Conservation (phyloP, 331 rosid genomes). For the Saraca asoca region DNA sequence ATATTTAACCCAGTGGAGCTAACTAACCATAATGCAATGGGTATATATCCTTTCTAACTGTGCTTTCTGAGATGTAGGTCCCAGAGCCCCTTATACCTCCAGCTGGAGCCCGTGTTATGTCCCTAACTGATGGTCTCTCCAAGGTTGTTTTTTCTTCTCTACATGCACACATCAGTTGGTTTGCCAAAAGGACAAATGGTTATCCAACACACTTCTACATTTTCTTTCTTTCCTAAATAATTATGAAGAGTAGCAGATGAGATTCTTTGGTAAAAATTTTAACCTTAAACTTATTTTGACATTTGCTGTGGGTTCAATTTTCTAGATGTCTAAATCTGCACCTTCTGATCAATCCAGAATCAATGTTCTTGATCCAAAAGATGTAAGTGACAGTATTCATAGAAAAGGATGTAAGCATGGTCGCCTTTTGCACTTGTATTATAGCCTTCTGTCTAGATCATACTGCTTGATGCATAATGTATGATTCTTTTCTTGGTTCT, state of each 20-base stretch:
- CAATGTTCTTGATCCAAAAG: constrained; percentile 93
- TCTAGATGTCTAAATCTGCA: constrained; percentile 96
- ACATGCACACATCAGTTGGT: neutral
- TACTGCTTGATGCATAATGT: constrained; percentile 9
- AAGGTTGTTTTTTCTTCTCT: constrained; percentile 55
- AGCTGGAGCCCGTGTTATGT: constrained; percentile 93
- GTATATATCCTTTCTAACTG: constrained; percentile 26
- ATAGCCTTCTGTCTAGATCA: constrained; percentile 12
- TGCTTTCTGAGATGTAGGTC: constrained; percentile 55
- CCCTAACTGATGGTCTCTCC: constrained; percentile 89
- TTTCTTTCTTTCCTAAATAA: neutral
- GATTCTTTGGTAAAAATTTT: constrained; percentile 17
- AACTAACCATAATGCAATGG: constrained; percentile 29
- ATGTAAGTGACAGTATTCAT: constrained; percentile 53
- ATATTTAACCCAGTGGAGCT: constrained; percentile 29
- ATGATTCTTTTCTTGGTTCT: constrained; percentile 11
- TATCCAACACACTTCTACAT: neutral
- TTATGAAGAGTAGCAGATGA: neutral
- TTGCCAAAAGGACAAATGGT: neutral
- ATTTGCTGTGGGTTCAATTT: constrained; percentile 40
- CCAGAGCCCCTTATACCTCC: constrained; percentile 98
- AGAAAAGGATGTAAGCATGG: neutral
- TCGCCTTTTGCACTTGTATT: neutral
- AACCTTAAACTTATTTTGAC: constrained; percentile 21
- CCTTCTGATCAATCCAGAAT: constrained; percentile 95